Evolutionary conservation across 306 rosid species (phyloP), one percentile per base, ranked within the genome.

Genomic region (Ochetophila trinervis): DNA sequence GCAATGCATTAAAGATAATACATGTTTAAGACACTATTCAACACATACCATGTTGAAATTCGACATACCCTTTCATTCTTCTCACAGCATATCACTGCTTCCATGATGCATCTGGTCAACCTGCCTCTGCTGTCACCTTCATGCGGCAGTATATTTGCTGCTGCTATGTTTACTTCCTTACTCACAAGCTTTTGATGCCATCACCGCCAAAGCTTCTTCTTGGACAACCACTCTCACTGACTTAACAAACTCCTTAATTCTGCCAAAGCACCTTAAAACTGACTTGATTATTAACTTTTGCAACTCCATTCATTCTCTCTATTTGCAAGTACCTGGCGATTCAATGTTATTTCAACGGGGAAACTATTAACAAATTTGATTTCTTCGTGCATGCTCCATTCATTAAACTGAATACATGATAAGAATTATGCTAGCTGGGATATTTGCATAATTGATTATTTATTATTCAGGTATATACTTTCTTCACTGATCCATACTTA

Each of bases 1-100:
- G 20, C 36, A 49, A 5, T 57, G 20, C 15, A 54, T 20, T n/a
- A 21, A 57, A 65, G 13, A 36, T 40, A 57, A 13, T 0, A 47
- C 34, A 54, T 61, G 18, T 14, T 21, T 65, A 54, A 55, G 55
- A 60, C 49, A 62, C 36, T 35, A 35, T 71, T 44, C 53, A 54
- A 57, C 52, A 54, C 18, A 20, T 59, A 63, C 24, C 62, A 62
- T 62, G 32, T 27, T 27, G 32, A 27, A 27, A 27, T 27, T 2
- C 4, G 32, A 27, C 32, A 27, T 27, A 4, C 32, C 32, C 32
- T 27, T 4, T 1, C 32, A 27, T 2, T 27, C 32, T 27, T 47
- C 17, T 47, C 17, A 0, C 13, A 8, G 13, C 3, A 47, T 3
- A 8, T 2, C 15, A 11, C 17, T 47, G 17, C 51, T 17, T 8